Evolutionary conservation across 1,284 basidiomycete genomes (phyloP).

Genomic region (Sphagnurus paluster): DNA sequence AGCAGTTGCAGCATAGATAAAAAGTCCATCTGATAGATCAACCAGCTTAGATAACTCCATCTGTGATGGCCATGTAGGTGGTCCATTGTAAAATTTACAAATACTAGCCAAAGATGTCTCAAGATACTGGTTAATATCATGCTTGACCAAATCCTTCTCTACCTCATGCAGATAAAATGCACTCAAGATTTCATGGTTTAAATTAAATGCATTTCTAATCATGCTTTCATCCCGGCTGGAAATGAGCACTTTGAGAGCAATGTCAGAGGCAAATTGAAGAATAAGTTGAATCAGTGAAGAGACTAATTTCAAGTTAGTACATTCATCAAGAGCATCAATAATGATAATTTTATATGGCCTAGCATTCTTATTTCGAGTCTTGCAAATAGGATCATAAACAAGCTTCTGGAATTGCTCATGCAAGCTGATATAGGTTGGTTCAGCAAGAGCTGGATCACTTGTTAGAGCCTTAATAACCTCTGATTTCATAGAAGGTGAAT

Average conservation of each 20-base stretch:
- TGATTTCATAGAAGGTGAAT: conserved; percentile 12
- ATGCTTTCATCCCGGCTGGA: conserved; percentile 15
- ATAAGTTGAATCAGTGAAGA: conserved; percentile 8
- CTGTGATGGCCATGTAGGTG: not conserved
- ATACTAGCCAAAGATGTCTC: conserved; percentile 8
- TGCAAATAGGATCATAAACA: conserved; percentile 8
- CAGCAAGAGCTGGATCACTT: conserved; percentile 9
- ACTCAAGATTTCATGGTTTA: conserved; percentile 3
- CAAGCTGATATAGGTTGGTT: conserved; percentile 3
- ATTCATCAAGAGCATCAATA: conserved; percentile 23
- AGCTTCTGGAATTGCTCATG: conserved; percentile 20
- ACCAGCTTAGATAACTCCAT: conserved; percentile 5
- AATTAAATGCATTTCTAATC: conserved; percentile 11
- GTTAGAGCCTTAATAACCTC: conserved; percentile 12
- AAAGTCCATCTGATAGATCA: conserved; percentile 6
- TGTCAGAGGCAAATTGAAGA: not conserved
- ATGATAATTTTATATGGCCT: conserved; percentile 14
- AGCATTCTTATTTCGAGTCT: not conserved
- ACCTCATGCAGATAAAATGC: conserved; percentile 21
- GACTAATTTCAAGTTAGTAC: conserved; percentile 5
- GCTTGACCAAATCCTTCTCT: conserved; percentile 16
- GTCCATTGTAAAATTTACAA: not conserved
- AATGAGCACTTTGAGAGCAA: conserved; percentile 18
- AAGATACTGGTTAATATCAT: conserved; percentile 19
- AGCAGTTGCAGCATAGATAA: conserved; percentile 20